These are phyloP conservation scores for Aspergillus bombycis DNA, from an alignment of 2,329 filamentous ascomycete species.

Conservation along the genomic window DNA sequence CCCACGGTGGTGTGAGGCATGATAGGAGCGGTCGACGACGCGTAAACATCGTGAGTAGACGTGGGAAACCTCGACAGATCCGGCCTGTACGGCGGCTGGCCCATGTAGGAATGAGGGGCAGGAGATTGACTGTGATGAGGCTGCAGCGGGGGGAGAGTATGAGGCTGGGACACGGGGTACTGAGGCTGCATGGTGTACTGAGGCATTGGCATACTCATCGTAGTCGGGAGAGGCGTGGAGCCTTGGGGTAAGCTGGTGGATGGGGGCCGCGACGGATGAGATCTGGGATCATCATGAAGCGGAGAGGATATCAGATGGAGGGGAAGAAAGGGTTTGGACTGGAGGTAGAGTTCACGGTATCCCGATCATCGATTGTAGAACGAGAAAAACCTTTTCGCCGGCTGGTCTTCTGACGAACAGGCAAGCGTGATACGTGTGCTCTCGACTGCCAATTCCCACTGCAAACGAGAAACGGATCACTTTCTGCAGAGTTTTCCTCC, in stretches of 20 bases:
- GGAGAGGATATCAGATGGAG: conserved; percentile 20
- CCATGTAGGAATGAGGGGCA: conserved; percentile 45
- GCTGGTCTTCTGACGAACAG: conserved; percentile 19
- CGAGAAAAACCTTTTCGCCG: conserved; percentile 18
- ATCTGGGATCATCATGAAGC: conserved; percentile 45
- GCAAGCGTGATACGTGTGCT: conserved; percentile 9
- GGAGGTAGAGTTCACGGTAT: conserved; percentile 33
- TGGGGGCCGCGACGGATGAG: conserved; percentile 47
- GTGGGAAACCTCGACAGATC: conserved; percentile 48
- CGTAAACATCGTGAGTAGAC: conserved; percentile 47
- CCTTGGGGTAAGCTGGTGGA: conserved; percentile 50
- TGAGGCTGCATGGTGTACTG: conserved; percentile 52
- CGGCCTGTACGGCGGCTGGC: conserved; percentile 45
- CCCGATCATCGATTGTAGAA: conserved; percentile 39
- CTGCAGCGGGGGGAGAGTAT: conserved; percentile 51
- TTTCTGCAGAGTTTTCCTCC: conserved; percentile 15
- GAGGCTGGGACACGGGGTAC: conserved; percentile 47
- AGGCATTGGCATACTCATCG: conserved; percentile 50
- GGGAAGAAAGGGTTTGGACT: conserved; percentile 18
- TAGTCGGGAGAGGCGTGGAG: conserved; percentile 48
- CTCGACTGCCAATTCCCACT: conserved; percentile 16
- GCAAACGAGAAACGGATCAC: conserved; percentile 15
- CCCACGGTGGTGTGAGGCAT: conserved; percentile 47
- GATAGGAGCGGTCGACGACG: conserved; percentile 45
- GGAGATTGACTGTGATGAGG: conserved; percentile 50